Conservation (phyloP, 2,329 filamentous ascomycete species). For the Amauroascus verrucosus region DNA sequence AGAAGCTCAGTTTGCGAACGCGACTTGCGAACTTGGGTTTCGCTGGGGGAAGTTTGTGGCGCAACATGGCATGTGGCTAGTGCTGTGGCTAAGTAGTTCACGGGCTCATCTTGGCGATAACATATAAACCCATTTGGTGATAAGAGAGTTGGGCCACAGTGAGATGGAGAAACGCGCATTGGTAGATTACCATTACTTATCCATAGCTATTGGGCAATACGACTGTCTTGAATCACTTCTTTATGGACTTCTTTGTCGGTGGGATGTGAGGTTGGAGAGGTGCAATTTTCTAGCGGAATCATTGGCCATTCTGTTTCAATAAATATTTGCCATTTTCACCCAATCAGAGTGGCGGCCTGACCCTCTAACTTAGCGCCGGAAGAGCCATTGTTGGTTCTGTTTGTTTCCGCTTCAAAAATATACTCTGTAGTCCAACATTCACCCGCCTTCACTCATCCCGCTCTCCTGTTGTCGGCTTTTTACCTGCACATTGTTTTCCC, state of each 20-base stretch:
- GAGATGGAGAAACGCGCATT: no score
- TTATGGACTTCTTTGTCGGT: no score
- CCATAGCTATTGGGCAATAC: no score
- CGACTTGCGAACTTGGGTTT: not conserved
- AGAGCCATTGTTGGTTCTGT: no score
- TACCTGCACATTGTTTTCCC: not conserved
- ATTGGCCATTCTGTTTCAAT: not conserved
- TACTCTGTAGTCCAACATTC: not conserved
- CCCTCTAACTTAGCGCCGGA: no score
- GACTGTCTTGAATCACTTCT: no score
- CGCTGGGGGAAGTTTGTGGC: not conserved
- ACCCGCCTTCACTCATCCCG: not conserved
- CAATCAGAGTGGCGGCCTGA: not conserved
- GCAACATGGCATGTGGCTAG: not conserved
- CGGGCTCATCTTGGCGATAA: no score
- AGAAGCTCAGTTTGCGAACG: constrained; percentile 10
- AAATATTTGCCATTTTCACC: not conserved
- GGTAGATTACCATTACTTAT: no score
- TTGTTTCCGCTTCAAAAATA: not conserved
- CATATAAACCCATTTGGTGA: no score
- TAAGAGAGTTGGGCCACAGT: no score
- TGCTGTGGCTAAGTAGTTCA: not conserved
- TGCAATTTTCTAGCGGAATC: not conserved
- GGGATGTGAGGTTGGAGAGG: no score
- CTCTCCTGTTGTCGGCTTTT: not conserved